Base-by-base conservation (phyloP, 371 early-diverging fungal species). In the Mortierella sp. region DNA sequence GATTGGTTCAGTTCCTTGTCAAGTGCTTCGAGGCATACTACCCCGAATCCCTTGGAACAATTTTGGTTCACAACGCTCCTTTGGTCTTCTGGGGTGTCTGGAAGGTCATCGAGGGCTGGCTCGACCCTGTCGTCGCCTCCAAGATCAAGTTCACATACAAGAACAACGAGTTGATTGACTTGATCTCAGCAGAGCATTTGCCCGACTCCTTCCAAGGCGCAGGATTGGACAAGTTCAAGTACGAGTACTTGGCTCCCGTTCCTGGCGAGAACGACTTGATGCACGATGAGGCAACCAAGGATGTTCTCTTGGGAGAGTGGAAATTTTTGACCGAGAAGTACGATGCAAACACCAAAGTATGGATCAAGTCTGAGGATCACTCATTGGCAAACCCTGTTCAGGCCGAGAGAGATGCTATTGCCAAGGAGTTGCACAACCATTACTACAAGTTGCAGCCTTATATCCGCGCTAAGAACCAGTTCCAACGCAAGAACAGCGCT, bases 81-180 rank as follows among this genome's bases (percentile, higher is more conserved):
- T 93, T 95, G 90, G 89, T 95, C 64, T 97, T 96, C 85, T 89
- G 92, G 68, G 94, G 95, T 78, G 90, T 94, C 20, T 96, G 93
- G 93, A 91, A 88, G 71, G 83, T 95, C 77, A 92, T 95, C 64
- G 87, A 91, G n/a, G 93, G 95, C 24, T 84, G 95, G 77, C 86
- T 97, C 32, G 98, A 97, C 87, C 97, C 98, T 35, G 95, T 96
- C 12, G 96, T 97, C 5, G 94, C 92, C 1, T 83, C 90, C 81
- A 97, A 97, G 86, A 92, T 97, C 80, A 86, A 87, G 30, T 97
- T 97, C 78, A 90, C 93, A 30, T 90, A 92, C 45, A 84, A 87
- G 20, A 93, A 93, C 30, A 51, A 75, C 37, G 87, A 87, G 32
- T 75, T 97, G 43, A 70, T 80, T 16, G 85, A 93, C 16, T 89